phyloP scores from a whole-genome alignment of 345 rosid genomes.

The Toxicodendron radicans region DNA sequence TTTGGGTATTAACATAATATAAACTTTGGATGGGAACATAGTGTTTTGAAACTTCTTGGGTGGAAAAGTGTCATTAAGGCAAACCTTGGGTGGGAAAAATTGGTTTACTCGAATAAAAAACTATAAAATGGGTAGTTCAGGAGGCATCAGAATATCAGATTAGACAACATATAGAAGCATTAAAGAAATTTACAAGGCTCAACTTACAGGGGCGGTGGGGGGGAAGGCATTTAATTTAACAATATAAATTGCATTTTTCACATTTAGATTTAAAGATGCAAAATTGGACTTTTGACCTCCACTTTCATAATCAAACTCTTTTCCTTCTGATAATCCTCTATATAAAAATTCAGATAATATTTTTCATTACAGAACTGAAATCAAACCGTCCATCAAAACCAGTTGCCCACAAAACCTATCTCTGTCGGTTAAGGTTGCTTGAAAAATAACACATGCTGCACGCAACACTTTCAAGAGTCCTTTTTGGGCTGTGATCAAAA shows the following conservation, averaged over 20 bases:
- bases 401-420: background rate
- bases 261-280: background rate
- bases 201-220: background rate
- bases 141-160: background rate
- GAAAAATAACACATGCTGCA: background rate
- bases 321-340: background rate
- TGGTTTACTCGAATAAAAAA: background rate
- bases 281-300: background rate
- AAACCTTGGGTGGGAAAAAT: too few relatives aligned
- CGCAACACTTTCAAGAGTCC: too few relatives aligned
- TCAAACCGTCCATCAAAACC: background rate
- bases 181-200: background rate
- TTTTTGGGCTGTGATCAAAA: background rate
- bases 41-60: too few relatives aligned
- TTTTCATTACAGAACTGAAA: background rate
- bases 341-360: too few relatives aligned
- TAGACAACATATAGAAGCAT: background rate
- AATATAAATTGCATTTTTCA: background rate
- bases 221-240: background rate
- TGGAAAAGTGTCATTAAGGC: too few relatives aligned
- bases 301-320: background rate
- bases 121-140: background rate
- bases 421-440: background rate
- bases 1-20: too few relatives aligned
- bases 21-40: too few relatives aligned